Base-by-base conservation (phyloP, 208 protist genomes). In the Naegleria fowleri region DNA sequence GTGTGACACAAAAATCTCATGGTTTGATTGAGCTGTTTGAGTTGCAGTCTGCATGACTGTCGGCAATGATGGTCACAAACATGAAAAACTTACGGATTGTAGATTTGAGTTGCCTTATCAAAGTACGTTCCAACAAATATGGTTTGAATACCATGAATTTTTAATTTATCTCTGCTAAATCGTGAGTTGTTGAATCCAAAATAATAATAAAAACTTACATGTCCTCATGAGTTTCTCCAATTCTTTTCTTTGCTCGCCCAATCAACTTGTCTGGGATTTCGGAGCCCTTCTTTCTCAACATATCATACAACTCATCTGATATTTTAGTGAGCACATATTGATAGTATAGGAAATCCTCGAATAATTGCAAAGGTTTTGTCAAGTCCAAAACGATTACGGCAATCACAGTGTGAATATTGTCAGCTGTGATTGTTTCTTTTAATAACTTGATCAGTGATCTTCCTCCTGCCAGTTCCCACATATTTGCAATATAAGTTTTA, bases 391-490 rank as follows among this genome's bases (percentile, higher is more conserved):
- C 96, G n/a, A 98, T 94, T 0, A 92, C 93, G 7, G 93, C 90
- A 11, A 96, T 91, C 16, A 96, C 90, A 25, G 94, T 92, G 90
- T 98, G 96, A 0, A 98, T 91, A 92, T 96, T 97, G 55, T 98
- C 96, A 13, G 96, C 93, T 5, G 94, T 96, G 15, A 98, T 84
- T 15, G 97, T 95, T 52, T 97, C 95, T n/a, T 98, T 96, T 15
- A 95, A 93, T 90, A 98, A 93, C 91, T 96, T 94, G 33, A 94
- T 92, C 39, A 98, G 92, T 59, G 97, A 94, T 85, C 90, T 95
- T 9, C 96, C 96, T 90, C 97, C 95, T 29, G 95, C 96, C 41
- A 98, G 93, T 90, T 98, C 96, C 96, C 96, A 98, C 88, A 98
- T 97, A 92, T 98, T 96, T 0, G 96, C 96, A 33, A 97, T 93